A percentile compares a stretch with the other conserved stretches of the same genome.
Evolutionary conservation across 768 basidiomycete genomes (phyloP).

Genomic region (Leccinum broughii): DNA sequence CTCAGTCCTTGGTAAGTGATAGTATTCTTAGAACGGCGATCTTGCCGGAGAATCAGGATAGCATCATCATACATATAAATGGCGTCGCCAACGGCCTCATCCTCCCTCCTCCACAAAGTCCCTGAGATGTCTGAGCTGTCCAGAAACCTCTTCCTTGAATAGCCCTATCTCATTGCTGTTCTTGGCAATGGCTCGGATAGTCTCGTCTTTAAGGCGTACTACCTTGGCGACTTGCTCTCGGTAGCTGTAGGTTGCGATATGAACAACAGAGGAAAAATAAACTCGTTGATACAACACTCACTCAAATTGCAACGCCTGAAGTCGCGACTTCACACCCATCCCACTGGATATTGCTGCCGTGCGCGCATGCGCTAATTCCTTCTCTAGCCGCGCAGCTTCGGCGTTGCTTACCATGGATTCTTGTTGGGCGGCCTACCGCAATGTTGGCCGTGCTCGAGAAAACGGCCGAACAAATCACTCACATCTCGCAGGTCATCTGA

Average conservation of each 20-base stretch:
- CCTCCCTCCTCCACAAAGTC: constrained; percentile 62
- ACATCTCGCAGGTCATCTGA: constrained; percentile 85
- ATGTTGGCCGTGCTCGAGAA: constrained; percentile 1
- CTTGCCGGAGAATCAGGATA: background rate
- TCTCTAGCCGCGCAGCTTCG: constrained; percentile 67
- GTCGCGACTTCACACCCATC: constrained; percentile 76
- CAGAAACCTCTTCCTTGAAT: constrained; percentile 79
- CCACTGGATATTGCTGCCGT: constrained; percentile 77
- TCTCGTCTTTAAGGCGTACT: constrained; percentile 73
- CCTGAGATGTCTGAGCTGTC: constrained; percentile 64
- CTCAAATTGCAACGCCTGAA: constrained; percentile 79
- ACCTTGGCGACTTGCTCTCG: constrained; percentile 79
- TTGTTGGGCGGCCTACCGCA: constrained; percentile 67
- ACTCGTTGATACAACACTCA: constrained; percentile 35
- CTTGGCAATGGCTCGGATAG: constrained; percentile 78
- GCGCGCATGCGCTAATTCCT: constrained; percentile 71
- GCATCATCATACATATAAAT: background rate
- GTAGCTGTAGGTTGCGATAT: constrained; percentile 47
- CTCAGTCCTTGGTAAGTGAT: too few species aligned
- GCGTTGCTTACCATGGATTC: constrained; percentile 66
- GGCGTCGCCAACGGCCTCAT: constrained; percentile 10
- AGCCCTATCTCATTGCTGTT: constrained; percentile 80
- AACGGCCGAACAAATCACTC: constrained; percentile 22
- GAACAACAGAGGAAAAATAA: background rate
- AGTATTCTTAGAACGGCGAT: background rate